Evolutionary conservation across 257 asterid genomes (phyloP).

Genomic region (Gentiana straminea): DNA sequence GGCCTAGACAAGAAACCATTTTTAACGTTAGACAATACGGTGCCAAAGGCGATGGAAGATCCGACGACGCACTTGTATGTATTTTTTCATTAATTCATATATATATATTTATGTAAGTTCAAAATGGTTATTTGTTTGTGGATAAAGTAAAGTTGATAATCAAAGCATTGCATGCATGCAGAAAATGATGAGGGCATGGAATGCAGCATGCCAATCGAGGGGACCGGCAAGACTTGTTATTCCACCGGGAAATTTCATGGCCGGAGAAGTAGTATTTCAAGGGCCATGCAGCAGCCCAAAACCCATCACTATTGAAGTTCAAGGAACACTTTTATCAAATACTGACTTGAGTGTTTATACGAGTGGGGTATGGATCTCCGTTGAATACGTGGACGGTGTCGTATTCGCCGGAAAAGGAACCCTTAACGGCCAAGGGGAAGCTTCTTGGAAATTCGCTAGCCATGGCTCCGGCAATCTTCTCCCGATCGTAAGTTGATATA

Average conservation of each 20-base stretch:
- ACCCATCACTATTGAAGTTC: slow-evolving; percentile 37
- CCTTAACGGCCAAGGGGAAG: slow-evolving; percentile 43
- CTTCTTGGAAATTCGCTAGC: slow-evolving; percentile 23
- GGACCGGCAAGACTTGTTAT: slow-evolving; percentile 29
- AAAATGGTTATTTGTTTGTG: neutral
- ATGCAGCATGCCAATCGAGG: slow-evolving; percentile 33
- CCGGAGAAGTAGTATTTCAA: slow-evolving; percentile 34
- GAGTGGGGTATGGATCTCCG: slow-evolving; percentile 29
- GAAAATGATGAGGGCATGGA: slow-evolving; percentile 48
- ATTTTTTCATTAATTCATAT: neutral
- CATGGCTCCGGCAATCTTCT: slow-evolving; percentile 15
- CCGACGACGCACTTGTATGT: slow-evolving; percentile 31
- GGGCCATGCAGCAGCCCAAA: slow-evolving; percentile 43
- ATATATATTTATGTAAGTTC: neutral
- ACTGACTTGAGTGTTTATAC: slow-evolving; percentile 37
- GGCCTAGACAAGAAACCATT: slow-evolving; percentile 27
- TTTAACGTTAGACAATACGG: slow-evolving; percentile 51
- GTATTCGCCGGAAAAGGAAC: slow-evolving; percentile 52
- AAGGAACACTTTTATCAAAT: slow-evolving; percentile 33
- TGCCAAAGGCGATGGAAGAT: slow-evolving; percentile 38
- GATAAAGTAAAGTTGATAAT: neutral
- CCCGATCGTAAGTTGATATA: slow-evolving; percentile 13
- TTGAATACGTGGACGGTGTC: slow-evolving; percentile 26
- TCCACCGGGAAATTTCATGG: slow-evolving; percentile 33
- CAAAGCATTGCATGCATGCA: neutral